Evolutionary conservation across 2,329 filamentous ascomycete genomes (phyloP).

Genomic region (Paecilomyces niveus): DNA sequence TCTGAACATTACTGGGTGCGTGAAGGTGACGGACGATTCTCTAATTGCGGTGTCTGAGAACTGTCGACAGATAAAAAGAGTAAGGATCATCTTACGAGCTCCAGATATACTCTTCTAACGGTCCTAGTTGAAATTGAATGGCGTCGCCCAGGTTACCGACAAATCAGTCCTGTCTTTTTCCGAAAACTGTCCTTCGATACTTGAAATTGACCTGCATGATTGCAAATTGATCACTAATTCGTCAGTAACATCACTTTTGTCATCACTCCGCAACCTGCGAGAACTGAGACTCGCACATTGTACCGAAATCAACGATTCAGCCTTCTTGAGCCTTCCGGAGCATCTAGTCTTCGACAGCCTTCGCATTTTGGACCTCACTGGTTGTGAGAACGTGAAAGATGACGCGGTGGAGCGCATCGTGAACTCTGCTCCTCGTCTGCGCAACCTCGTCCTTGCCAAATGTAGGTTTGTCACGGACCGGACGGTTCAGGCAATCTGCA

Average conservation of each 20-base stretch:
- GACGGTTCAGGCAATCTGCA: constrained; percentile 79
- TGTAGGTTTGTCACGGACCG: constrained; percentile 87
- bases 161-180: constrained; percentile 78
- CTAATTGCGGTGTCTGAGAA: constrained; percentile 71
- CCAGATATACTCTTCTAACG: not conserved
- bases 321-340: constrained; percentile 71
- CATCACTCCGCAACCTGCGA: constrained; percentile 72
- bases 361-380: constrained; percentile 88
- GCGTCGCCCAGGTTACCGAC: constrained; percentile 79
- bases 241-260: constrained; percentile 73
- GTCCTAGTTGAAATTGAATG: constrained; percentile 77
- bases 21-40: constrained; percentile 76
- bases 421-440: constrained; percentile 72
- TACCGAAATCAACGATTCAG: constrained; percentile 74
- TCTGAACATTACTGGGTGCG: constrained; percentile 84
- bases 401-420: constrained; percentile 84
- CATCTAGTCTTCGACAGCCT: constrained; percentile 73
- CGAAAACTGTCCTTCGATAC: constrained; percentile 78
- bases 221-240: constrained; percentile 74
- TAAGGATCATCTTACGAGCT: constrained; percentile 38
- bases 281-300: constrained; percentile 85
- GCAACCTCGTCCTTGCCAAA: constrained; percentile 91
- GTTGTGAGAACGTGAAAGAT: constrained; percentile 76
- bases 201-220: constrained; percentile 92
- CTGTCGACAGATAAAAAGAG: constrained; percentile 80